Evolutionary conservation across 73 alveolate species (phyloP), one percentile per base, ranked within the genome.

Genomic region (Paraurostyla sp.): DNA sequence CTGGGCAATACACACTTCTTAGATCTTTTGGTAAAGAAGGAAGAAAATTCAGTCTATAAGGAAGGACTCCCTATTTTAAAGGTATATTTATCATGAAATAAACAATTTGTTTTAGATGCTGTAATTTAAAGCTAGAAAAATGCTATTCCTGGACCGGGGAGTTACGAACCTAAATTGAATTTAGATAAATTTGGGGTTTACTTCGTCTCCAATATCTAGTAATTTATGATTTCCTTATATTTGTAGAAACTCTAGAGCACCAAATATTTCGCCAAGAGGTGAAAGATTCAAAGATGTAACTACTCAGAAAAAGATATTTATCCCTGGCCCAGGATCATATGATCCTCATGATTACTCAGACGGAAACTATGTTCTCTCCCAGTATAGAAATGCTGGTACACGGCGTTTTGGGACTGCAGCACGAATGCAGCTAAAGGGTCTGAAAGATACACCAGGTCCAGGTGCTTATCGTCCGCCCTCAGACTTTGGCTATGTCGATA

Each of bases 261-360:
- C 90, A 27, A 50, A 76, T 68, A 80, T 76, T 58, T 92, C 94
- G 25, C 89, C 96, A 23, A 60, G 93, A 43, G 87, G 90, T 0
- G 71, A 62, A 51, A 80, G 96, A 43, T 92, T 92, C 71, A 75
- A 71, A 27, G 94, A 92, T 86, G 86, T 16, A 25, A 63, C 29
- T 0, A 45, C 59, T 0, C 48, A 49, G 54, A 43, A 62, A 33
- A 86, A 85, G 27, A 0, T 0, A 42, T 45, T 69, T 50, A 43
- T 78, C 0, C 96, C 96, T 46, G 96, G 96, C 25, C 96, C 96
- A 30, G 96, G 96, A 16, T 45, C 89, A 41, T 92, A 92, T 52
- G 85, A 71, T 58, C 80, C 80, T 15, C 81, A 57, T 11, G 91
- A 92, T 54, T 78, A 78, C 32, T 4, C 29, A 59, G 89, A 54